These are phyloP conservation scores for Prunella vulgaris DNA, from an alignment of 257 asterid genomes.

Conservation along the genomic window DNA sequence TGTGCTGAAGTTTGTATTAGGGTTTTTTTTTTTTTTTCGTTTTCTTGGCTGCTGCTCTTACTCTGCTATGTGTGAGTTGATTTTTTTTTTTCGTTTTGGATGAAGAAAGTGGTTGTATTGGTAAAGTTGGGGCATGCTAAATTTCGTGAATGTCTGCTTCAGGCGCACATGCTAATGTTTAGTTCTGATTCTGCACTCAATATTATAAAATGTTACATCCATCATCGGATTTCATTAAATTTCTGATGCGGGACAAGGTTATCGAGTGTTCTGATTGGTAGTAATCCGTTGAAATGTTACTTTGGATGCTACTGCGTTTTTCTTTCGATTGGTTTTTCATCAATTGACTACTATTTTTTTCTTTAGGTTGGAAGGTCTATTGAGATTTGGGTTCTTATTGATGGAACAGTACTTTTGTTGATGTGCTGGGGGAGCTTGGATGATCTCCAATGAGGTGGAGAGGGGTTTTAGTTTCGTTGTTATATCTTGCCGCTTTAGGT, in stretches of 20 bases:
- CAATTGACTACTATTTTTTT: background rate
- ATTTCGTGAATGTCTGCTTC: background rate
- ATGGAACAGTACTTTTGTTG: constrained; percentile 12
- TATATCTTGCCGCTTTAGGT: constrained; percentile 39
- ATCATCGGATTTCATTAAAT: background rate
- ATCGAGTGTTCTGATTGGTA: background rate
- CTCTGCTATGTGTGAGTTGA: background rate
- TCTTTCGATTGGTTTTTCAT: constrained; percentile 11
- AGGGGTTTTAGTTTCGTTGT: constrained; percentile 33
- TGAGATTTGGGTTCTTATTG: constrained; percentile 7
- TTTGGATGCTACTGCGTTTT: constrained; percentile 8
- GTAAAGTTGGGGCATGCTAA: constrained; percentile 14
- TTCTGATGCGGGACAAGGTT: constrained; percentile 7
- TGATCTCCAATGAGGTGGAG: constrained; percentile 66
- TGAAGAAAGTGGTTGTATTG: background rate
- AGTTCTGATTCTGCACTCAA: constrained; percentile 9
- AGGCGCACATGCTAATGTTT: background rate
- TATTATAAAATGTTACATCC: background rate
- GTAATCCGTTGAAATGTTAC: background rate
- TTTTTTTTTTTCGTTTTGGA: background rate
- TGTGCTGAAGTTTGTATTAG: constrained; percentile 8
- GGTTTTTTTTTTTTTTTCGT: constrained; percentile 16
- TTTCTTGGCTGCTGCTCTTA: background rate
- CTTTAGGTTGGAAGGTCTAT: background rate
- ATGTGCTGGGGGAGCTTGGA: constrained; percentile 24